These are phyloP conservation scores for Xerocomellus dryophilus DNA, from an alignment of 768 basidiomycete species.

Conservation along the genomic window DNA sequence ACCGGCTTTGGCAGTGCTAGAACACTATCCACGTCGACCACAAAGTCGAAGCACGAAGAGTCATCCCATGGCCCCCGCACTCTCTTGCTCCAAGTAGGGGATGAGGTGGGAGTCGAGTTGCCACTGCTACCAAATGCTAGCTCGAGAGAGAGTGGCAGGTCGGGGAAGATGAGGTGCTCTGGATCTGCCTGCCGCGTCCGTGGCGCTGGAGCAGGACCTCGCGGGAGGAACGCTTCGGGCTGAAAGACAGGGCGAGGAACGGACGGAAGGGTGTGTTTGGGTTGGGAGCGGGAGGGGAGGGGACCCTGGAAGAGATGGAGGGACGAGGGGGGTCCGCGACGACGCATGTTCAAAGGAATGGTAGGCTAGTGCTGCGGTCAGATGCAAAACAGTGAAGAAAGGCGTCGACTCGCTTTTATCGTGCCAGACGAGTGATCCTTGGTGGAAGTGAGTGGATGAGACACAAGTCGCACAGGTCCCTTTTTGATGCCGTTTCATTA, in stretches of 20 bases:
- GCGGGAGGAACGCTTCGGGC: constrained; percentile 29
- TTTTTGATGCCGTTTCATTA: too few species aligned
- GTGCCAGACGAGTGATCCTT: neutral
- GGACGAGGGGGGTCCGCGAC: constrained; percentile 65
- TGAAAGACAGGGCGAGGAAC: constrained; percentile 54
- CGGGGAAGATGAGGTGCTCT: constrained; percentile 12
- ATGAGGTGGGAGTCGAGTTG: constrained; percentile 12
- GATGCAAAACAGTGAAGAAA: neutral
- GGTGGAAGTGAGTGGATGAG: too few species aligned
- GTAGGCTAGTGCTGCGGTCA: neutral
- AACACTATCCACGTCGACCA: constrained; percentile 46
- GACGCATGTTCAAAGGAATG: constrained; percentile 46
- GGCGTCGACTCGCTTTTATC: neutral
- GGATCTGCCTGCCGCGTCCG: constrained; percentile 13
- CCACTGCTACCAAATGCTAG: constrained; percentile 13
- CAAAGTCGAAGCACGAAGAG: constrained; percentile 41
- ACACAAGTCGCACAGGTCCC: too few species aligned
- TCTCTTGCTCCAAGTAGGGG: constrained; percentile 19
- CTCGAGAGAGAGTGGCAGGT: constrained; percentile 25
- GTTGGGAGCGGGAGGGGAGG: constrained; percentile 54
- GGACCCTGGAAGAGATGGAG: constrained; percentile 63
- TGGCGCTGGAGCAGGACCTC: constrained; percentile 18
- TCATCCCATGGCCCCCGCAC: constrained; percentile 61
- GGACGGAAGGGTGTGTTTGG: constrained; percentile 68
- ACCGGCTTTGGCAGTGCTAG: constrained; percentile 47